phyloP scores from a whole-genome alignment of 306 rosid species.

The Boehmeria nivea region DNA sequence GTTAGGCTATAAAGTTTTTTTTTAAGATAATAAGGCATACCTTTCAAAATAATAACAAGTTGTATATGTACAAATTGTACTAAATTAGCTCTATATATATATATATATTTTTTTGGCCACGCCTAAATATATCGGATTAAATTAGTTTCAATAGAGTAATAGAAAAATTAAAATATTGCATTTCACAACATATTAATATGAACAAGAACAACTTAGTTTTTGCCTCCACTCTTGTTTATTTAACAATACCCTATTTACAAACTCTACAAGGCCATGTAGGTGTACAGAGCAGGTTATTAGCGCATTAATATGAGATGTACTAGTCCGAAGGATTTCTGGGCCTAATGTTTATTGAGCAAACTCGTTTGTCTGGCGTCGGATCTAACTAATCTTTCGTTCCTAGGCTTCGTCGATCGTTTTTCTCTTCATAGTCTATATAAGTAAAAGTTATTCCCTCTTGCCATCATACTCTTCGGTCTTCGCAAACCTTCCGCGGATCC shows the following conservation, averaged over 20 bases:
- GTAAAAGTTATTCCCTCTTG: conserved; percentile 47
- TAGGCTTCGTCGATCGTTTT: conserved; percentile 13
- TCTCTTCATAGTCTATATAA: background rate
- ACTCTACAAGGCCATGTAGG: conserved; percentile 23
- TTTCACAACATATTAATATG: conserved; percentile 27
- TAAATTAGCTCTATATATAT: too few species aligned
- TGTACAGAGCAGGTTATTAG: conserved; percentile 30
- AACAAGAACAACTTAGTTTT: conserved; percentile 19
- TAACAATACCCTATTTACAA: conserved; percentile 69
- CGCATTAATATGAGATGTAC: conserved; percentile 38
- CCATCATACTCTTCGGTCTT: conserved; percentile 60
- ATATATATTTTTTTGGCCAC: too few species aligned
- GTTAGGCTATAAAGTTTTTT: too few species aligned
- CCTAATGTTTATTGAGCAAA: conserved; percentile 32
- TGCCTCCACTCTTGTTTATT: conserved; percentile 41
- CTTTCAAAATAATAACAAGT: too few species aligned
- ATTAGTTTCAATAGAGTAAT: background rate
- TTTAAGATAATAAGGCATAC: too few species aligned
- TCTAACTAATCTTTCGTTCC: conserved; percentile 37
- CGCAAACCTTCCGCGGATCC: conserved; percentile 99
- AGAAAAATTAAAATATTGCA: conserved; percentile 8
- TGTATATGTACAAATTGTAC: too few species aligned
- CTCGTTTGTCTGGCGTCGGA: conserved; percentile 11
- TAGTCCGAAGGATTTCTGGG: conserved; percentile 14
- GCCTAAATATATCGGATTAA: too few species aligned